phyloP scores from a whole-genome alignment of 805 yeast genomes.

The Yamadazyma takamatsuzukensis region DNA sequence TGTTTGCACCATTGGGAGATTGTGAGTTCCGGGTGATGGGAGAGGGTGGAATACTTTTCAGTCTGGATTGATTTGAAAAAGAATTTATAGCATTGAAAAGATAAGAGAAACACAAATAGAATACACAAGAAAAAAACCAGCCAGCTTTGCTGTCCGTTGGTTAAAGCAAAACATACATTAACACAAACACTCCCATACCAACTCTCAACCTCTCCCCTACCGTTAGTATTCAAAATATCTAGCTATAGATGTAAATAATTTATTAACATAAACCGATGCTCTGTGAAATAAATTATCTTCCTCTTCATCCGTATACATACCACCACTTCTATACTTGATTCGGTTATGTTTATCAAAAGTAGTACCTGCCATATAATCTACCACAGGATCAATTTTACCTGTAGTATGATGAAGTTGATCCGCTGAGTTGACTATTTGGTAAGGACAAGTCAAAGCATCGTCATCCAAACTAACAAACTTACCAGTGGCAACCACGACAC shows the following conservation, averaged over 20 bases:
- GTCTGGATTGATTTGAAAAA: no score
- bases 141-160: no score
- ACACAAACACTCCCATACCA: no score
- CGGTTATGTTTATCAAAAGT: conserved; percentile 15
- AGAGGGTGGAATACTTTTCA: no score
- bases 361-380: conserved; percentile 17
- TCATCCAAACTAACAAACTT: conserved; percentile 43
- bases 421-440: conserved; percentile 39
- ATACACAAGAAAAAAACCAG: no score
- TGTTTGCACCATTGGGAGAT: conserved; percentile 19
- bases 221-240: no score
- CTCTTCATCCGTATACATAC: conserved; percentile 37
- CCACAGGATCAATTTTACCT: conserved; percentile 3
- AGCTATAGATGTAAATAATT: conserved; percentile 5
- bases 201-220: no score
- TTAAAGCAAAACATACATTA: no score
- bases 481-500: conserved; percentile 49
- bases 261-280: conserved; percentile 6
- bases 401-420: conserved; percentile 33
- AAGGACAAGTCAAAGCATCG: conserved; percentile 41
- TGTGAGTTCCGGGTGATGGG: no score
- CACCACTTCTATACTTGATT: conserved; percentile 24
- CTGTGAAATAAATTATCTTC: conserved; percentile 6
- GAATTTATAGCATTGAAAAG: no score
- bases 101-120: no score